These are phyloP conservation scores for Encephalitozoon cuniculi DNA, from an alignment of 371 early-diverging fungal species.

Conservation along the genomic window DNA sequence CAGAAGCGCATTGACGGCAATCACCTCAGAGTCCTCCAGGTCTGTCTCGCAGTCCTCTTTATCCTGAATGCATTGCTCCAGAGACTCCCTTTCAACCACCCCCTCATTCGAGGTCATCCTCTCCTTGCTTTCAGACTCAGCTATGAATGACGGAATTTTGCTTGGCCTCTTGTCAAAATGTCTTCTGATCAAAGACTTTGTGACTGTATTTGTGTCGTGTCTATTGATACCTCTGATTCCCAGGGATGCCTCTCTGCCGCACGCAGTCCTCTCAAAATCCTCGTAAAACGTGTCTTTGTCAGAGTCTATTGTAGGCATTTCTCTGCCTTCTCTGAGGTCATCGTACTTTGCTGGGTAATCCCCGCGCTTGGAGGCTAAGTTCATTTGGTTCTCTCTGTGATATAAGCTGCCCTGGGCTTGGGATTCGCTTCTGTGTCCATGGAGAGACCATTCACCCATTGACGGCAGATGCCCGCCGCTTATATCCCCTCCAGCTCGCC, in stretches of 20 bases:
- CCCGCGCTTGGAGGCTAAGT: neutral
- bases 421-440: neutral
- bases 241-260: neutral
- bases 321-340: neutral
- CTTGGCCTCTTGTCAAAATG: neutral
- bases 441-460: neutral
- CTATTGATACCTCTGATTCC: neutral
- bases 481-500: neutral
- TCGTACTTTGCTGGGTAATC: neutral
- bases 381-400: neutral
- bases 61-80: neutral
- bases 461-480: neutral
- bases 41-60: neutral
- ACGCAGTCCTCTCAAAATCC: neutral
- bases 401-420: neutral
- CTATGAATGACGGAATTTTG: neutral
- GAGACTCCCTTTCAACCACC: neutral
- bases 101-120: neutral
- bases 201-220: neutral
- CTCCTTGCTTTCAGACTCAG: neutral
- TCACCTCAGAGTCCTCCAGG: neutral
- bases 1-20: neutral
- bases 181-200: neutral
- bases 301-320: neutral
- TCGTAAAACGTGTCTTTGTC: neutral